Evolutionary conservation across 306 rosid species (phyloP), one percentile per base, ranked within the genome.

Genomic region (Arachis stenosperma): DNA sequence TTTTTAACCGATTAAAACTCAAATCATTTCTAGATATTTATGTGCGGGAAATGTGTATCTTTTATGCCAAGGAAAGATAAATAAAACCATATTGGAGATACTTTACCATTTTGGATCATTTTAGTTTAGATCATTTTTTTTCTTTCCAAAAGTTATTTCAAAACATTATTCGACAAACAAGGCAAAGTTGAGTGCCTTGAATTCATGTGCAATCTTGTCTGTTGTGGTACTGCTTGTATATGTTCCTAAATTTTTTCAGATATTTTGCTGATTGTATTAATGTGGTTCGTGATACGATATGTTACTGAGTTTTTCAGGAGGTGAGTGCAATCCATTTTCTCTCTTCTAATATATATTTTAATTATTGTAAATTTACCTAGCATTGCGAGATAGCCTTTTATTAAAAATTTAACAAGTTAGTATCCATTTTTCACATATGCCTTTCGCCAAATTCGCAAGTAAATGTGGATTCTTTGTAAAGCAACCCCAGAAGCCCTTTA

Each of bases 241-340:
- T 65, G 69, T 78, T 91, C 90, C 88, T 85, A 58, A 79, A 73
- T 53, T 54, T 44, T 61, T 65, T 29, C 71, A 94, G 98, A 91
- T 85, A 73, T 78, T 27, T 43, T 94, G 88, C 85, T 91, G 74
- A 57, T 88, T 51, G 84, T 94, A 55, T 78, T 94, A 71, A 84
- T 89, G 87, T 88, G 97, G 89, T 94, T 89, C 68, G 75, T 94
- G 42, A 46, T 84, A 0, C 86, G 91, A 77, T 82, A 79, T 40
- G 59, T 65, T 5, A 48, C 84, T 40, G 89, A 75, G 76, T 75
- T 88, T 81, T 75, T 79, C 82, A 86, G 79, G 83, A 89, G 97
- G 98, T 94, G 78, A 33, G 2, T 44, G 4, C 54, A 41, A 9
- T 57, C 63, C 11, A 12, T 47, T 51, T 66, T 27, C 60, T 6